Evolutionary conservation across 1,139 yeast species (phyloP), one percentile per base, ranked within the genome.

Genomic region (Suhomyces guaymorum): DNA sequence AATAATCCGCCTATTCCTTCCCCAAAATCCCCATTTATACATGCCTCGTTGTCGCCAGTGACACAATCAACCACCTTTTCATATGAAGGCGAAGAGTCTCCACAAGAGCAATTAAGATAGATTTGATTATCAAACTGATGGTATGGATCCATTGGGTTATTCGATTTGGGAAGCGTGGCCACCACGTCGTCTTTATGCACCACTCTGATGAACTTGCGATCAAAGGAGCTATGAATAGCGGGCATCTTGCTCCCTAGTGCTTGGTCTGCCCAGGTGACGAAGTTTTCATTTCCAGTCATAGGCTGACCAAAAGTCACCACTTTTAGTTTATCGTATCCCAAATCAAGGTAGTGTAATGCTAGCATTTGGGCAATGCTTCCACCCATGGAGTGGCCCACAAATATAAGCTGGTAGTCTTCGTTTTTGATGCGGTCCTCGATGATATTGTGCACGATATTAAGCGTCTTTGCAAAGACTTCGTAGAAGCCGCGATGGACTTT

Each of bases 261-360:
- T 1, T 38, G 20, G 39, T 73, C 72, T 1, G 60, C 62, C 69
- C 74, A 73, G 4, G 46, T 37, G 1, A 62, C 61, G 41, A 75
- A 73, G 6, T 49, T 49, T 6, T 47, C 39, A 43, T 75, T 74
- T 0, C 80, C 80, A 7, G 72, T 46, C 37, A 71, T 56, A 0
- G 80, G 80, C 44, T 71, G 79, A 0, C 80, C 80, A 74, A 74
- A 66, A 0, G 76, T 69, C 28, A 73, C 59, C 28, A 73, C 48
- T 0, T 61, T 51, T 18, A 70, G 24, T 17, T 59, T 54, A 6
- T 57, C 55, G 34, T 51, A 59, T 0, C 72, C 71, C 27, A 60
- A 41, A 40, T 64, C 72, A 12, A 63, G 48, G 31, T 63, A 61
- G 37, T 66, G 66, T 15, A 73, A 49, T 0, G 69, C 66, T 10